These are phyloP conservation scores for Paramecium octaurelia DNA, from an alignment of 73 alveolate species.

Conservation along the genomic window DNA sequence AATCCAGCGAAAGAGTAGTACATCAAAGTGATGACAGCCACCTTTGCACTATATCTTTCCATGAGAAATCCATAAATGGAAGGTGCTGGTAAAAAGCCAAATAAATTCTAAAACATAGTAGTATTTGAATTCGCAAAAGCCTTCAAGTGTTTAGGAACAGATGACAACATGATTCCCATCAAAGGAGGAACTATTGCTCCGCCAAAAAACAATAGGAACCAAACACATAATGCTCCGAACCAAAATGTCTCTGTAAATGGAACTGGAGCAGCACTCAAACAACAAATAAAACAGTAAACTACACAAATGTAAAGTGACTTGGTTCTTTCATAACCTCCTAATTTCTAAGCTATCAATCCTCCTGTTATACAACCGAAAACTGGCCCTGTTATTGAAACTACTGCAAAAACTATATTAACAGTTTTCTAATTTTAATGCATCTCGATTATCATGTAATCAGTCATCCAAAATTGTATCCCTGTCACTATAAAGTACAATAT, in stretches of 20 bases:
- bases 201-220: constrained; percentile 90
- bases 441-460: constrained; percentile 85
- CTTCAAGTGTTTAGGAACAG: constrained; percentile 75
- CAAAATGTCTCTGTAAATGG: constrained; percentile 72
- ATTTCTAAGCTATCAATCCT: constrained; percentile 65
- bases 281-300: constrained; percentile 68
- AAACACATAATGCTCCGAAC: constrained; percentile 68
- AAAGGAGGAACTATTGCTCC: constrained; percentile 91
- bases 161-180: constrained; percentile 84
- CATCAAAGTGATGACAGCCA: constrained; percentile 65
- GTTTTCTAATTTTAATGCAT: constrained; percentile 67
- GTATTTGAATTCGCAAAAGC: constrained; percentile 93
- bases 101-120: constrained; percentile 78
- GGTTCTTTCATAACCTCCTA: constrained; percentile 92
- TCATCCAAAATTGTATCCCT: constrained; percentile 95
- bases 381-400: constrained; percentile 87
- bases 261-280: constrained; percentile 72
- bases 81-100: constrained; percentile 96
- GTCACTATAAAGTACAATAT: constrained; percentile 85
- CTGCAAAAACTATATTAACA: constrained; percentile 74
- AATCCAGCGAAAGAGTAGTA: constrained; percentile 49
- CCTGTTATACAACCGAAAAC: constrained; percentile 88
- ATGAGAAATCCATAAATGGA: constrained; percentile 81
- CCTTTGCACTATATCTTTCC: constrained; percentile 58
- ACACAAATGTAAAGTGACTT: constrained; percentile 74